These are phyloP conservation scores for Kluyveromyces starmeri DNA, from an alignment of 805 yeast genomes.

Conservation along the genomic window DNA sequence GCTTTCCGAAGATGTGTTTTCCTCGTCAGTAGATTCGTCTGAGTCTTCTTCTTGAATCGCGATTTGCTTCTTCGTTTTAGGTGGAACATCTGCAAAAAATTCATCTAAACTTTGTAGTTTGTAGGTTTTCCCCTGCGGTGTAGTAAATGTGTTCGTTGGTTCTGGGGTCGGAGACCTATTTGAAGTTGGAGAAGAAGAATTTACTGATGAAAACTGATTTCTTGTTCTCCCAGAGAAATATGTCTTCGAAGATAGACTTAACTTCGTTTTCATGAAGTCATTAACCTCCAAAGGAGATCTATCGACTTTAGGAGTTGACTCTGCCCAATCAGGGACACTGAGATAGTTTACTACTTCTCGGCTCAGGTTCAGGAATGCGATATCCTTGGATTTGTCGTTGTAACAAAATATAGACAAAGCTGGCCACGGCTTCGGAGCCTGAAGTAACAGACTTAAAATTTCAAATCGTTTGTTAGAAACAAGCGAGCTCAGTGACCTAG, in stretches of 20 bases:
- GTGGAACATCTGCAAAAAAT: slow-evolving; percentile 51
- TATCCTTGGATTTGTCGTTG: slow-evolving; percentile 9
- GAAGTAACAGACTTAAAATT: slow-evolving; percentile 60
- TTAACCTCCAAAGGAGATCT: slow-evolving; percentile 33
- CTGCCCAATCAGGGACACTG: slow-evolving; percentile 37
- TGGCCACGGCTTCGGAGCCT: slow-evolving; percentile 70
- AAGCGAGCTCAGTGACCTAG: slow-evolving; percentile 61
- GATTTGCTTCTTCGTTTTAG: slow-evolving; percentile 11
- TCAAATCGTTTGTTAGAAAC: slow-evolving; percentile 44
- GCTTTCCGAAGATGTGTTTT: neutral
- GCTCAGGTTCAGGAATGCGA: slow-evolving; percentile 17
- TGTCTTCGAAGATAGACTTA: slow-evolving; percentile 26
- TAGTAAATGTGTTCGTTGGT: slow-evolving; percentile 10
- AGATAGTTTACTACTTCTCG: slow-evolving; percentile 19
- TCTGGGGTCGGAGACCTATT: slow-evolving; percentile 6
- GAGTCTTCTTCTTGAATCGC: slow-evolving; percentile 27
- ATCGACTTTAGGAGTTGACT: slow-evolving; percentile 6
- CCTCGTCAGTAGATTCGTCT: slow-evolving; percentile 15
- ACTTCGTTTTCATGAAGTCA: slow-evolving; percentile 32
- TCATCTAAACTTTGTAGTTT: slow-evolving; percentile 78
- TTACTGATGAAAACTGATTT: slow-evolving; percentile 6
- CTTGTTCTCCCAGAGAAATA: slow-evolving; percentile 6
- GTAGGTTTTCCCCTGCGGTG: slow-evolving; percentile 33
- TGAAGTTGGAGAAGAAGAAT: neutral
- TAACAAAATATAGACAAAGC: slow-evolving; percentile 4